Evolutionary conservation across 2,329 filamentous ascomycete genomes (phyloP).

Genomic region (Graphium sp.): DNA sequence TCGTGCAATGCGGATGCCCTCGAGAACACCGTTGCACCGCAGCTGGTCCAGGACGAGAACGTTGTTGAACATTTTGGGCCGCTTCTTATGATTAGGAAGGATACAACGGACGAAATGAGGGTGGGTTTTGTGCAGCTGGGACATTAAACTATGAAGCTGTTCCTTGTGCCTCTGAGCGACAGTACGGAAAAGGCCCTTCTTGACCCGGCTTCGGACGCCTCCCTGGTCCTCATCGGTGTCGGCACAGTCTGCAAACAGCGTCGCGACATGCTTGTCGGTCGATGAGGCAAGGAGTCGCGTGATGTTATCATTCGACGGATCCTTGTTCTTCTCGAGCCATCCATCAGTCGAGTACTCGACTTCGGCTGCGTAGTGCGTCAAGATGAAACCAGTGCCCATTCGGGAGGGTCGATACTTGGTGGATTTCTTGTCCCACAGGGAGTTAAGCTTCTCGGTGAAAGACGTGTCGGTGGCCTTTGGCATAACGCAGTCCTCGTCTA

Average conservation of each 20-base stretch:
- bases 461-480: slow-evolving; percentile 94
- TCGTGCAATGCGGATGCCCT: slow-evolving; percentile 90
- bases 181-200: slow-evolving; percentile 92
- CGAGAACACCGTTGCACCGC: slow-evolving; percentile 97
- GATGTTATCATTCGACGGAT: slow-evolving; percentile 92
- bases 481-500: slow-evolving; percentile 98
- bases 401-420: slow-evolving; percentile 82
- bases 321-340: slow-evolving; percentile 99
- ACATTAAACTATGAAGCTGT: slow-evolving; percentile 92
- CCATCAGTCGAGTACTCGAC: slow-evolving; percentile 91
- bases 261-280: slow-evolving; percentile 65
- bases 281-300: slow-evolving; percentile 77
- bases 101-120: slow-evolving; percentile 98
- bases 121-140: slow-evolving; percentile 84
- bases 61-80: slow-evolving; percentile 80
- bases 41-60: slow-evolving; percentile 91
- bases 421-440: slow-evolving; percentile 90
- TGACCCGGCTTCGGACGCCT: slow-evolving; percentile 62
- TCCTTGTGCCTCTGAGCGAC: slow-evolving; percentile 96
- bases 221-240: slow-evolving; percentile 60
- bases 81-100: slow-evolving; percentile 93
- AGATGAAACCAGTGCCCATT: slow-evolving; percentile 78
- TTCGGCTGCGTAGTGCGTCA: slow-evolving; percentile 94
- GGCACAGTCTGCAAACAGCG: slow-evolving; percentile 75
- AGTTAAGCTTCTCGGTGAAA: slow-evolving; percentile 96